phyloP scores from a whole-genome alignment of 2,329 filamentous ascomycete species.

The Chlorencoelia australis region DNA sequence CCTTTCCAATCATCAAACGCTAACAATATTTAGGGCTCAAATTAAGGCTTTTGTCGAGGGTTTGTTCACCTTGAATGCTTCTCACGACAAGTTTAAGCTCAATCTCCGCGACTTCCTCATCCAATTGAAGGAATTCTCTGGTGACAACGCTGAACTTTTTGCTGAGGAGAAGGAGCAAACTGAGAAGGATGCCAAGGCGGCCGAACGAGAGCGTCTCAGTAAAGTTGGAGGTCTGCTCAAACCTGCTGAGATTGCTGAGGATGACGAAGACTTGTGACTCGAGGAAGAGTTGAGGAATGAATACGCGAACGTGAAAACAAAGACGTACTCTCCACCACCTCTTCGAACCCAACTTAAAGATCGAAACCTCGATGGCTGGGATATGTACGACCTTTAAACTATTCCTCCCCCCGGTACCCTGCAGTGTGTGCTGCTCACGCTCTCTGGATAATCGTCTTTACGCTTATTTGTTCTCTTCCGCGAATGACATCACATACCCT shows the following conservation, averaged over 20 bases:
- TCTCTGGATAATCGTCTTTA: constrained; percentile 19
- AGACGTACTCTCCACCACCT: constrained; percentile 1
- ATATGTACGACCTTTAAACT: constrained; percentile 49
- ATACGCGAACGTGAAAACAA: constrained; percentile 24
- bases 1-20: neutral
- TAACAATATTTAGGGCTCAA: constrained; percentile 56
- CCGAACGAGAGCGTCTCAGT: constrained; percentile 82
- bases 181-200: constrained; percentile 71
- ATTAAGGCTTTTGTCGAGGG: constrained; percentile 85
- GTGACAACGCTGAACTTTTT: constrained; percentile 89
- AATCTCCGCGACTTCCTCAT: constrained; percentile 95
- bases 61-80: constrained; percentile 77
- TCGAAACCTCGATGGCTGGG: constrained; percentile 50
- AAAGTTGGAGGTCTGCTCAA: constrained; percentile 95
- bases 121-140: constrained; percentile 91
- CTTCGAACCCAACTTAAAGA: constrained; percentile 8
- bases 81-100: constrained; percentile 90
- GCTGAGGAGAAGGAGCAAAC: constrained; percentile 92
- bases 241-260: constrained; percentile 86
- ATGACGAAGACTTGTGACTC: constrained; percentile 85
- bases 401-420: constrained; percentile 1
- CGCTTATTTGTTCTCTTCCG: constrained; percentile 9
- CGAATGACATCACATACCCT: constrained; percentile 11
- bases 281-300: constrained; percentile 56
- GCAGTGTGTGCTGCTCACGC: constrained; percentile 5